Evolutionary conservation across 2,329 filamentous ascomycete species (phyloP), one percentile per base, ranked within the genome.

Genomic region (Penicillium sp.): DNA sequence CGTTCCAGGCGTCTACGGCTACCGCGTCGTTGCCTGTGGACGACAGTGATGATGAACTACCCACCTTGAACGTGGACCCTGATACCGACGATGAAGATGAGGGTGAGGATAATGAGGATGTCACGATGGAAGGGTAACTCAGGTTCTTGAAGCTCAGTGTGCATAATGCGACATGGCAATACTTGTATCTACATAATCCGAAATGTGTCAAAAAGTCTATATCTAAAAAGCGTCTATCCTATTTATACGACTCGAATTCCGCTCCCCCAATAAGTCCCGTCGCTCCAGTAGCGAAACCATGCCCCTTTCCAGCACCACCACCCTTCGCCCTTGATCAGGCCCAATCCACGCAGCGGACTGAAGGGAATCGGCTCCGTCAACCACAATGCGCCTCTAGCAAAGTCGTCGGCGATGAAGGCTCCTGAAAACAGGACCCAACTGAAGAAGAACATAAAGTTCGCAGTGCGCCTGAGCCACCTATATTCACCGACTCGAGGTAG

Each of bases 321-420:
- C 1, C 73, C 67, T 54, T 86, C 81, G 0, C 76, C 78, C 13
- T 72, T 64, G 1, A 70, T 85, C 21, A 83, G 70, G 0, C 85
- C 83, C 11, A 90, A 21, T 2, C 75, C 78, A 17, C 87, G 73
- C n/a, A 89, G 58, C 1, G 76, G 58, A 38, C 87, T 94, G 7
- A 91, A 50, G 0, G 89, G 87, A n/a, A 94, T 67, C 0, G 88
- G 87, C 63, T 96, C 88, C 46, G 81, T 80, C 10, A 94, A 64
- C 86, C 86, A 95, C 0, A 94, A 57, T 0, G 87, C 88, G 1
- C 80, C 77, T 8, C 76, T 73, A 0, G 83, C 77, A 59, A 94
- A 81, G 56, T 96, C 90, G 58, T 94, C 80, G 8, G 81, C 71
- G n/a, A 95, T 73, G 23, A 81, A 62, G 27, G 72, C 72, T 1